phyloP scores from a whole-genome alignment of 805 yeast genomes.

The Wickerhamomyces bisporus region DNA sequence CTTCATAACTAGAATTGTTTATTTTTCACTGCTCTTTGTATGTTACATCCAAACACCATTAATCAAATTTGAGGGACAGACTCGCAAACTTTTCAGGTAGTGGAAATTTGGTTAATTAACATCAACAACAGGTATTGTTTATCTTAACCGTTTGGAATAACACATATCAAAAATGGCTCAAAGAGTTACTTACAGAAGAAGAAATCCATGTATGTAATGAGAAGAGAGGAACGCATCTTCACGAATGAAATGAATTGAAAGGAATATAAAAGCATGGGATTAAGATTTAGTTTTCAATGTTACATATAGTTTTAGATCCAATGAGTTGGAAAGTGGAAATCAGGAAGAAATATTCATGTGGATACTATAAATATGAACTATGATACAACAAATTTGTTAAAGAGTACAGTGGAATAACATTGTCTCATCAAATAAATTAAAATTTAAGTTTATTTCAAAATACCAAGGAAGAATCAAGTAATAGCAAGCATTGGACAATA shows the following conservation, averaged over 20 bases:
- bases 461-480: no score
- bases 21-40: slow-evolving; percentile 5
- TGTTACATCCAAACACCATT: slow-evolving; percentile 5
- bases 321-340: no score
- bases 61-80: no score
- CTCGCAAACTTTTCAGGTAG: slow-evolving; percentile 5
- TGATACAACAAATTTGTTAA: no score
- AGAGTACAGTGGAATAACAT: no score
- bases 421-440: no score
- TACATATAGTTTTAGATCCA: no score
- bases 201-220: slow-evolving; percentile 94
- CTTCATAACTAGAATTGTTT: background rate
- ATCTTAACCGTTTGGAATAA: slow-evolving; percentile 1
- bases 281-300: background rate
- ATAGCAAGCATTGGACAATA: no score
- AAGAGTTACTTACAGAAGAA: slow-evolving; percentile 99
- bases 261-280: background rate
- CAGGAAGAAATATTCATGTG: no score
- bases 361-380: no score
- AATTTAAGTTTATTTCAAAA: no score
- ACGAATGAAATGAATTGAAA: background rate
- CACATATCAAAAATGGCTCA: slow-evolving; percentile 75
- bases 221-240: slow-evolving; percentile 1
- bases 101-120: slow-evolving; percentile 1
- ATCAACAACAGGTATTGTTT: background rate